Evolutionary conservation across 352 stramenopile genomes (phyloP).

Genomic region (Phytophthora sansomeana): DNA sequence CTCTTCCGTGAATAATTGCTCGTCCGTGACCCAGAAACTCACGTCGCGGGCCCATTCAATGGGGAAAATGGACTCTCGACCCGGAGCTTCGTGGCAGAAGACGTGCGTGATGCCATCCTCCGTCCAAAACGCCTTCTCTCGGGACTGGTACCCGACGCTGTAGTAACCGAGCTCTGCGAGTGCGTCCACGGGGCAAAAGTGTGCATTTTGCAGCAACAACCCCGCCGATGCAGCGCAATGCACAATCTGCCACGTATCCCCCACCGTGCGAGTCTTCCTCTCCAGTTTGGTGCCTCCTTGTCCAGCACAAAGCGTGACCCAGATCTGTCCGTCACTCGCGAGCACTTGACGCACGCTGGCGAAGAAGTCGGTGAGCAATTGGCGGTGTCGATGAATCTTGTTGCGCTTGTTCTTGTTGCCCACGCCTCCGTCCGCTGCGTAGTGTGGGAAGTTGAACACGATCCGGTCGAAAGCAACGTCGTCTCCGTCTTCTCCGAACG

Average conservation of each 20-base stretch:
- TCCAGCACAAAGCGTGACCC: constrained; percentile 82
- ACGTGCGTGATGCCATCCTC: constrained; percentile 73
- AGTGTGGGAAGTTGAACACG: constrained; percentile 91
- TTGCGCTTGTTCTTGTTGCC: constrained; percentile 68
- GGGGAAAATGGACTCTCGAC: constrained; percentile 51
- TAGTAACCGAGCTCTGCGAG: constrained; percentile 77
- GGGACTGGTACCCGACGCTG: constrained; percentile 81
- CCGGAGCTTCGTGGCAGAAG: constrained; percentile 61
- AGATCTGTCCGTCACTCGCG: constrained; percentile 65
- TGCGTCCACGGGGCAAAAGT: constrained; percentile 67
- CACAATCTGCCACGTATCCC: constrained; percentile 86
- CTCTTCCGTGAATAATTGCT: constrained; percentile 56
- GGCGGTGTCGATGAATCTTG: constrained; percentile 86
- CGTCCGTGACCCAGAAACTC: constrained; percentile 81
- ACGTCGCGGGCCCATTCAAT: constrained; percentile 74
- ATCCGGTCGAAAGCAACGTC: constrained; percentile 73
- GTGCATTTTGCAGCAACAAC: constrained; percentile 67
- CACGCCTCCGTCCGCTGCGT: constrained; percentile 68
- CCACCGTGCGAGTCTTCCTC: constrained; percentile 58
- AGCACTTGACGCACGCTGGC: constrained; percentile 65
- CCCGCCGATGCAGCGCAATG: constrained; percentile 63
- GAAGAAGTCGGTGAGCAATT: constrained; percentile 85
- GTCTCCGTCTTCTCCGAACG: constrained; percentile 12
- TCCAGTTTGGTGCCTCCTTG: constrained; percentile 84
- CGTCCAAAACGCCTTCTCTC: constrained; percentile 80